Conservation (phyloP, 2,329 filamentous ascomycete genomes). For the Claviceps capensis region DNA sequence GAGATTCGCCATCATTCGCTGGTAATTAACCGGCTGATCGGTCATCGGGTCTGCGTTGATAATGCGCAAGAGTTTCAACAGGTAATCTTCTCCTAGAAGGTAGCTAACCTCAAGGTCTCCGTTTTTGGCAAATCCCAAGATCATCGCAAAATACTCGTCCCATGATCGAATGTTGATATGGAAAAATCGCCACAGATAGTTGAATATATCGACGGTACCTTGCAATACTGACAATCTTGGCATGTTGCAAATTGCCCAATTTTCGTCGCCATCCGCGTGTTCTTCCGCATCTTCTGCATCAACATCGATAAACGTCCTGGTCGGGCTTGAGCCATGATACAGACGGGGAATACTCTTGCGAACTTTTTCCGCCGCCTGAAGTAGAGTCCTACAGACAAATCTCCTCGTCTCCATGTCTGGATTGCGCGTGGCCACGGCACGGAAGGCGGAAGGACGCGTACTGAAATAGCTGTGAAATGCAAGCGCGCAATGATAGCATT, state of each 20-base stretch:
- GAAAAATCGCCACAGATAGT: slow-evolving; percentile 47
- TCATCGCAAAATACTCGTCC: slow-evolving; percentile 63
- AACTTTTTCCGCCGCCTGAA: slow-evolving; percentile 38
- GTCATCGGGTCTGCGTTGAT: slow-evolving; percentile 43
- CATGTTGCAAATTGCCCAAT: slow-evolving; percentile 8
- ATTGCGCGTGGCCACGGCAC: slow-evolving; percentile 50
- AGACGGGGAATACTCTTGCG: slow-evolving; percentile 30
- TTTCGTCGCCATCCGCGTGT: slow-evolving; percentile 17
- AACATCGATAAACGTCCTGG: slow-evolving; percentile 2
- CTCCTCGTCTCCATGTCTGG: slow-evolving; percentile 41
- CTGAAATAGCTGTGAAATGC: slow-evolving; percentile 49
- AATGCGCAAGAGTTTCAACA: slow-evolving; percentile 44
- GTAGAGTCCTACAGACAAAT: slow-evolving; percentile 36
- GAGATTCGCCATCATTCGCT: slow-evolving; percentile 37
- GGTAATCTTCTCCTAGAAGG: slow-evolving; percentile 47
- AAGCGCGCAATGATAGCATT: slow-evolving; percentile 39
- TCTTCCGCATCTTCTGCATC: slow-evolving; percentile 12
- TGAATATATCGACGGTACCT: slow-evolving; percentile 33
- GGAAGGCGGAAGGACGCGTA: slow-evolving; percentile 40
- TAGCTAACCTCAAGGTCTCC: slow-evolving; percentile 43
- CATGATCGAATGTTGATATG: slow-evolving; percentile 51
- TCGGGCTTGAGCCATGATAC: slow-evolving; percentile 24
- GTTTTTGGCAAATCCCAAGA: slow-evolving; percentile 50
- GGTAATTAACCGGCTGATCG: slow-evolving; percentile 40
- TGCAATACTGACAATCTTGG: slow-evolving; percentile 13